These are phyloP conservation scores for Coleophoma crateriformis DNA, from an alignment of 2,329 filamentous ascomycete genomes.

Conservation along the genomic window DNA sequence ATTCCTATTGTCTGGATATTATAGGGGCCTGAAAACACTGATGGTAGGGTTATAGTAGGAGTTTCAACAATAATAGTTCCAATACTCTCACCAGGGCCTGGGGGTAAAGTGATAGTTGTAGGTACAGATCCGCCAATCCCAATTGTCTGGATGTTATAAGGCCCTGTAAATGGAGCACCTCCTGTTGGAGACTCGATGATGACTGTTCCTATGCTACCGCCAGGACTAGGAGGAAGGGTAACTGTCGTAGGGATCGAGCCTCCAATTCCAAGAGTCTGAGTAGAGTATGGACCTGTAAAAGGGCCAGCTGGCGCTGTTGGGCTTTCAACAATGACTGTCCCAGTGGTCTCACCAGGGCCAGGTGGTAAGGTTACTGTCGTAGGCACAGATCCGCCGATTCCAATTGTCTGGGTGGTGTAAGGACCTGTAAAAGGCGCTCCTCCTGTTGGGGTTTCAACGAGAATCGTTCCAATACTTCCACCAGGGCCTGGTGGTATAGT, in stretches of 20 bases:
- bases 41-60: not conserved
- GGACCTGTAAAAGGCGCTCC: not conserved
- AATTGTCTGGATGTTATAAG: not conserved
- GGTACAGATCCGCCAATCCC: not conserved
- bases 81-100: too few species aligned
- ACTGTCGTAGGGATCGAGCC: not conserved
- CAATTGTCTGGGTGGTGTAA: not conserved
- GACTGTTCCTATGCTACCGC: not conserved
- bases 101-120: not conserved
- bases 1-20: not conserved
- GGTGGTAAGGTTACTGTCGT: not conserved
- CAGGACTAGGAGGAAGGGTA: not conserved
- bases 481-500: not conserved
- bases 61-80: not conserved
- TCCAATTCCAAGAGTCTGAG: not conserved
- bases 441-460: not conserved
- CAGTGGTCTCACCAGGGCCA: not conserved
- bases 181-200: not conserved
- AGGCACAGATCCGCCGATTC: not conserved
- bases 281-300: not conserved
- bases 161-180: not conserved
- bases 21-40: not conserved
- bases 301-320: not conserved
- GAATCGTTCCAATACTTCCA: not conserved
- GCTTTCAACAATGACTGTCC: not conserved